These are phyloP conservation scores for Lentinula novae-zelandiae DNA, from an alignment of 1,284 basidiomycete species.

Conservation along the genomic window DNA sequence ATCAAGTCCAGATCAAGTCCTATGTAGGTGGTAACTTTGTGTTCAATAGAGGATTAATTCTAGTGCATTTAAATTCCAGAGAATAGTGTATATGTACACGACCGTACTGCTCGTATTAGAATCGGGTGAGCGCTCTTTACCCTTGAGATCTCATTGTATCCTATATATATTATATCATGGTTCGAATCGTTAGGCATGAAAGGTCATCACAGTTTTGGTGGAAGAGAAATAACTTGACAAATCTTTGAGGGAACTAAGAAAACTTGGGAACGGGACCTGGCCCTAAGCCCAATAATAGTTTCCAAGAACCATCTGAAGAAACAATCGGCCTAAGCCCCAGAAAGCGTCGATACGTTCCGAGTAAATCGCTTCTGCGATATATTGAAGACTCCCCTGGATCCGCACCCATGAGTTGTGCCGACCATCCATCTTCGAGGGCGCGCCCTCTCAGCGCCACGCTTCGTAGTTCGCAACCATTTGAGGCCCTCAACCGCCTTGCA, in stretches of 20 bases:
- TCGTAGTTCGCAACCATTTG: conserved; percentile 25
- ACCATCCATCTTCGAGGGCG: conserved; percentile 14
- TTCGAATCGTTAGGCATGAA: too few species aligned
- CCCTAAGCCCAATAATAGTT: conserved; percentile 31
- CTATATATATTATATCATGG: too few species aligned
- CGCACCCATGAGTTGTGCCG: neutral
- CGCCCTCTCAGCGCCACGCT: conserved; percentile 21
- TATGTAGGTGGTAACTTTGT: neutral
- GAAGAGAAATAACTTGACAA: too few species aligned
- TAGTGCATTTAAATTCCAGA: too few species aligned
- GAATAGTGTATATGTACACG: too few species aligned
- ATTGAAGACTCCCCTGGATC: neutral
- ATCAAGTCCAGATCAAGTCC: neutral
- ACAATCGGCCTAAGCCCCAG: conserved; percentile 33
- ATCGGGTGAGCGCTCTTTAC: too few species aligned
- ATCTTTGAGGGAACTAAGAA: neutral
- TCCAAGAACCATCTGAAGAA: conserved; percentile 32
- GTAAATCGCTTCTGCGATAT: conserved; percentile 27
- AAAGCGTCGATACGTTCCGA: conserved; percentile 34
- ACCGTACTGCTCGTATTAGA: too few species aligned
- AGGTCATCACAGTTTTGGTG: too few species aligned
- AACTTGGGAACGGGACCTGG: conserved; percentile 30
- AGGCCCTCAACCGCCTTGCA: conserved; percentile 22
- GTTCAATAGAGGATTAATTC: too few species aligned
- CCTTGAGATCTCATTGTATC: too few species aligned